Percentiles rank a stretch among this genome's conserved stretches.
These are phyloP conservation scores for Saprolegnia parasitica DNA, from an alignment of 352 stramenopile species.

Conservation along the genomic window DNA sequence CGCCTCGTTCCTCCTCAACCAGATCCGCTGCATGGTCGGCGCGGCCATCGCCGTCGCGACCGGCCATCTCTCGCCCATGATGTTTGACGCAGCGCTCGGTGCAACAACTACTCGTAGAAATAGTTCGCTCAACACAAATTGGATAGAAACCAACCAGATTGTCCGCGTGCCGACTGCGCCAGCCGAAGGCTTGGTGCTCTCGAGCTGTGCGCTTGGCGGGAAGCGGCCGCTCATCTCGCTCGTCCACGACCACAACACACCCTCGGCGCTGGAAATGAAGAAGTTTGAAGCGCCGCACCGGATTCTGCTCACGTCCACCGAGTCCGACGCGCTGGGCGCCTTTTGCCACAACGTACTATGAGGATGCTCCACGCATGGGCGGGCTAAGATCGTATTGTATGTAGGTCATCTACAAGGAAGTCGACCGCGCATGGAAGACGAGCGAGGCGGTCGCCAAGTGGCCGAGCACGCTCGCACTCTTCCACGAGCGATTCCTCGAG, in stretches of 20 bases:
- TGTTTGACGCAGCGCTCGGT: constrained; percentile 71
- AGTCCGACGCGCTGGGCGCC: constrained; percentile 49
- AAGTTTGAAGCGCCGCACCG: constrained; percentile 52
- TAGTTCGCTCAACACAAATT: too few species aligned
- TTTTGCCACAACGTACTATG: constrained; percentile 50
- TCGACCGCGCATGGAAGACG: constrained; percentile 47
- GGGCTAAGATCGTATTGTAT: neutral
- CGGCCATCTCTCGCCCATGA: constrained; percentile 54
- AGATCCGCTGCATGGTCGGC: constrained; percentile 90
- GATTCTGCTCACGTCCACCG: constrained; percentile 43
- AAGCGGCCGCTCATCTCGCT: constrained; percentile 76
- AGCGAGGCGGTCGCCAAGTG: constrained; percentile 51
- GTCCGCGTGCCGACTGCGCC: constrained; percentile 85
- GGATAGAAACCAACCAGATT: constrained; percentile 61
- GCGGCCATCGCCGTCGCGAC: constrained; percentile 76
- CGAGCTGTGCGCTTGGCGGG: constrained; percentile 73
- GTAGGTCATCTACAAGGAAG: constrained; percentile 63
- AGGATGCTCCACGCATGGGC: neutral
- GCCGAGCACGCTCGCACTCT: constrained; percentile 58
- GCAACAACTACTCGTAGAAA: constrained; percentile 33
- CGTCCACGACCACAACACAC: constrained; percentile 60
- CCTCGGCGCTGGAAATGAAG: constrained; percentile 41
- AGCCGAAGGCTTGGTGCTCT: constrained; percentile 80
- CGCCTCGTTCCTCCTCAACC: constrained; percentile 83
- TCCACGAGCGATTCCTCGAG: constrained; percentile 42